Conservation (phyloP, 345 rosid species). For the Populus alba region DNA sequence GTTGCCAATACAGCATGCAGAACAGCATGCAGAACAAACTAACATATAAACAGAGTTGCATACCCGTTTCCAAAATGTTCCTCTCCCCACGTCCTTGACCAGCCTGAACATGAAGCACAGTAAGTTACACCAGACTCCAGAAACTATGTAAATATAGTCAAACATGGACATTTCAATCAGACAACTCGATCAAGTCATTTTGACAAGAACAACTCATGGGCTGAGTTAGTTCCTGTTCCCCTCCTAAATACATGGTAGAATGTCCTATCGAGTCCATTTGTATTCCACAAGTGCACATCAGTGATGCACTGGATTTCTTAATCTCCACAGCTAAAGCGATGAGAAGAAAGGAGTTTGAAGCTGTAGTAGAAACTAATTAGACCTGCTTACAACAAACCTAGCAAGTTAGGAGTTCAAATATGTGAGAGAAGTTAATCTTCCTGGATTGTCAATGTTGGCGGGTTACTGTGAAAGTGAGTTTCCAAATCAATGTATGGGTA, state of each 20-base stretch:
- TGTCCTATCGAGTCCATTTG: too few species aligned
- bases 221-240: too few species aligned
- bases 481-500: neutral
- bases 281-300: neutral
- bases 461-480: neutral
- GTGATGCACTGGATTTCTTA: neutral
- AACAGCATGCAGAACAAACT: neutral
- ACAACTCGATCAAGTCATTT: too few species aligned
- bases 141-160: neutral
- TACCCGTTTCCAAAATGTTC: constrained; percentile 99
- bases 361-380: neutral
- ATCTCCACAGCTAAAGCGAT: neutral
- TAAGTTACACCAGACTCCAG: neutral
- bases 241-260: too few species aligned
- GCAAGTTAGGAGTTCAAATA: neutral
- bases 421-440: neutral
- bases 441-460: neutral
- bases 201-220: too few species aligned
- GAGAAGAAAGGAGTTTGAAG: neutral
- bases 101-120: constrained; percentile 44
- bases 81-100: constrained; percentile 99
- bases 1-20: constrained; percentile 1
- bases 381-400: neutral
- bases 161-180: neutral
- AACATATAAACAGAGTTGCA: constrained; percentile 12